Base-by-base conservation (phyloP, 305 asterid species). In the Withania somnifera region DNA sequence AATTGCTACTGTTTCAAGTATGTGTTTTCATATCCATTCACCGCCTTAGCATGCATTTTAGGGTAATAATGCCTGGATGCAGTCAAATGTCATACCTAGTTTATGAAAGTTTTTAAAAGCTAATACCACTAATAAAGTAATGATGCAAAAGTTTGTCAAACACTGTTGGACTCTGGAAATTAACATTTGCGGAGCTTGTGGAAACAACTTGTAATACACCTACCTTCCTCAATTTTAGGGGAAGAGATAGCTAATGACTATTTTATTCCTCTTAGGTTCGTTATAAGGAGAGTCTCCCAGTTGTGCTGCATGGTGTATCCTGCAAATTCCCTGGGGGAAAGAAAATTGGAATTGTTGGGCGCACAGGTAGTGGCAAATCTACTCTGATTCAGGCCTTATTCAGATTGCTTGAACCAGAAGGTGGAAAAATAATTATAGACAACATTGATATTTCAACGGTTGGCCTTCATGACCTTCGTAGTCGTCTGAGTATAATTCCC, bases 361-460 rank as follows among this genome's bases (percentile, higher is more conserved):
- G 99, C 56, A 97, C 99, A 64, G 99, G 99, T 86, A 97, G 99
- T 84, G 99, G 99, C 26, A 97, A 97, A 89, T 94, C 99, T 56
- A 97, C 99, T 64, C 83, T 97, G 90, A 97, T 97, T 82, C 98
- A 97, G 87, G 99, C 98, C 34, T 91, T 97, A 60, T 97, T 97
- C 84, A 92, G 99, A 67, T 85, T 94, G 91, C 88, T 94, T 79
- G 99, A 97, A 89, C 99, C 99, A 26, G 93, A 89, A 36, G 92
- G 89, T 81, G 99, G 99, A 64, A 91, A 89, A 86, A 97, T 97
- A 86, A 86, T 93, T 34, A 97, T 97, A 26, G 99, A 97, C 90
- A 84, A 82, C 86, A 92, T 97, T 84, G 97, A 94, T 88, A 94
- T 96, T 78, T 79, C 94, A 60, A 93, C 90, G 19, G 87, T 96